These are phyloP conservation scores for Fagus sylvatica DNA, from an alignment of 306 rosid species.

Conservation along the genomic window DNA sequence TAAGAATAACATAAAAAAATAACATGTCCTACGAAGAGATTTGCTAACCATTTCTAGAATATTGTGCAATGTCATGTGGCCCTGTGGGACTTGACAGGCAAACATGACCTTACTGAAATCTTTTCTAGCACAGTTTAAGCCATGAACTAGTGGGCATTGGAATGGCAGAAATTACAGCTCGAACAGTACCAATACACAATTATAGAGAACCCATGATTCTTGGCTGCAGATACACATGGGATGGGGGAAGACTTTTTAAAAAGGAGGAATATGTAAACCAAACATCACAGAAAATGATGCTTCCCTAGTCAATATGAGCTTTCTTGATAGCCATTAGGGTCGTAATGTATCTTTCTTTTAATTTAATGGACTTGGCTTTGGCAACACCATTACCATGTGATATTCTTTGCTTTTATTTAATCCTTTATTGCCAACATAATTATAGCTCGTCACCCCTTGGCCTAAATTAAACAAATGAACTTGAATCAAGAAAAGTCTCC, in stretches of 20 bases:
- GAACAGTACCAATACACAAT: conserved; percentile 28
- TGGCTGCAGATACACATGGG: conserved; percentile 56
- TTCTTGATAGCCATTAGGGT: conserved; percentile 21
- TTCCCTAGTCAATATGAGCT: conserved; percentile 29
- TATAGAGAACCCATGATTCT: conserved; percentile 50
- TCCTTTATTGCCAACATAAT: conserved; percentile 40
- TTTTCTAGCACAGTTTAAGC: conserved; percentile 35
- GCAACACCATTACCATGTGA: conserved; percentile 38
- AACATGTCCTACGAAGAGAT: conserved; percentile 9
- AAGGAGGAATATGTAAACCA: conserved; percentile 31
- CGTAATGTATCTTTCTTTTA: conserved; percentile 2
- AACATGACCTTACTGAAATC: conserved; percentile 35
- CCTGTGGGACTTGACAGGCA: conserved; percentile 41
- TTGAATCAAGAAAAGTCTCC: conserved; percentile 22
- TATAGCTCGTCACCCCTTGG: conserved; percentile 33
- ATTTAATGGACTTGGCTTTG: conserved; percentile 23
- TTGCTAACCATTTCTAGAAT: conserved; percentile 10
- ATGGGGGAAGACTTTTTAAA: conserved; percentile 14
- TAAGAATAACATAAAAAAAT: too few relatives aligned
- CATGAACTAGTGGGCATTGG: conserved; percentile 43
- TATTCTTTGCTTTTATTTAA: conserved; percentile 33
- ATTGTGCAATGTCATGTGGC: conserved; percentile 47
- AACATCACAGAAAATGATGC: conserved; percentile 36
- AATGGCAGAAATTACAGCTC: conserved; percentile 44
- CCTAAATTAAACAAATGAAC: conserved; percentile 23